Percentiles rank a stretch among this genome's conserved stretches.
These are phyloP conservation scores for Phaeosphaeriaceae sp. DNA, from an alignment of 2,329 filamentous ascomycete genomes.

Conservation along the genomic window DNA sequence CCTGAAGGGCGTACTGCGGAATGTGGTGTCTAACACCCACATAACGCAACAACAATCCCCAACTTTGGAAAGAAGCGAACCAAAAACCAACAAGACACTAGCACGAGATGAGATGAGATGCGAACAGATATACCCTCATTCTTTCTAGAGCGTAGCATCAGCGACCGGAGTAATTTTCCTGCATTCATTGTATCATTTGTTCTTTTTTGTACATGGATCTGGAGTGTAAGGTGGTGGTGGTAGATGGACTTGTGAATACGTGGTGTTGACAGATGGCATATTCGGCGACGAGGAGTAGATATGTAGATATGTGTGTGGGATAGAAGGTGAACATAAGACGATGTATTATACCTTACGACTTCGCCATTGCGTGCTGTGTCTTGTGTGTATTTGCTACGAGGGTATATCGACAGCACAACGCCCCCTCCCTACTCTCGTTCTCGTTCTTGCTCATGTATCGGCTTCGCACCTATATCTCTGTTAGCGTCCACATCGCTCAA, in stretches of 20 bases:
- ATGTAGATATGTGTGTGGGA: not conserved
- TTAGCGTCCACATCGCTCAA: slow-evolving; percentile 11
- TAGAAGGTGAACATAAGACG: not conserved
- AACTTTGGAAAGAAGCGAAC: not conserved
- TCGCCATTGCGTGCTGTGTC: too few relatives aligned
- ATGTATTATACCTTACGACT: not conserved
- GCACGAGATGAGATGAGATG: not conserved
- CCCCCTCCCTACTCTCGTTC: not conserved
- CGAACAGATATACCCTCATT: slow-evolving; percentile 13
- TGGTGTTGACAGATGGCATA: not conserved
- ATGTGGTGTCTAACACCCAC: not conserved
- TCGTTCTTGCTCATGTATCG: slow-evolving; percentile 26
- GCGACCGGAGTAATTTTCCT: slow-evolving; percentile 30
- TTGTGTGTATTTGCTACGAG: not conserved
- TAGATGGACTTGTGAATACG: not conserved
- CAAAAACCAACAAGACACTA: not conserved
- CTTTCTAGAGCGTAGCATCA: slow-evolving; percentile 22
- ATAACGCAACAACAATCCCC: not conserved
- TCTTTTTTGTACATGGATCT: not conserved
- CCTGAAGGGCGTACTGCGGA: not conserved
- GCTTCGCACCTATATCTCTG: slow-evolving; percentile 32
- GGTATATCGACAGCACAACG: not conserved
- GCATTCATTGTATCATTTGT: not conserved
- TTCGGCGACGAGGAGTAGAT: not conserved
- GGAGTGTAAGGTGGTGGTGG: not conserved